Evolutionary conservation across 768 basidiomycete genomes (phyloP).

Genomic region (Exsudoporus frostii): DNA sequence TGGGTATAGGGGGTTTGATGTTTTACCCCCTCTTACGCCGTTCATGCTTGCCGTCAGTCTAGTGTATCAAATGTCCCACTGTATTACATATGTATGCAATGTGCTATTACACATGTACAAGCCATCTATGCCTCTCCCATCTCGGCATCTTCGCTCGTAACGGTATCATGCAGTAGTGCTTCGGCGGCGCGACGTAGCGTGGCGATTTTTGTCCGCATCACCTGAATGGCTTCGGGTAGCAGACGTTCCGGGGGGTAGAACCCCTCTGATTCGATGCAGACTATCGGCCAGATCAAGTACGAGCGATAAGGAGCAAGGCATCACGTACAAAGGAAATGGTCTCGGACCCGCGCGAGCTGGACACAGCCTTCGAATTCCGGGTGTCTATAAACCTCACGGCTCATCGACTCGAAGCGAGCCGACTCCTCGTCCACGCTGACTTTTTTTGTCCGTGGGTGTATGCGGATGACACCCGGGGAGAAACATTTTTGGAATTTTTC

Average conservation of each 20-base stretch:
- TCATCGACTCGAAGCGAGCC: constrained; percentile 84
- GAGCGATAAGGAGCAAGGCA: background rate
- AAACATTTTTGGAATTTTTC: constrained; percentile 88
- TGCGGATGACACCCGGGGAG: constrained; percentile 72
- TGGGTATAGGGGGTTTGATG: background rate
- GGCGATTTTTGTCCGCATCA: constrained; percentile 79
- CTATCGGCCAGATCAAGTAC: constrained; percentile 37
- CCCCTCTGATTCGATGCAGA: constrained; percentile 88
- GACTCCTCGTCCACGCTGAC: constrained; percentile 61
- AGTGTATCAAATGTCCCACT: background rate
- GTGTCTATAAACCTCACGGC: constrained; percentile 88
- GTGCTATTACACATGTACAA: background rate
- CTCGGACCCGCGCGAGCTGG: constrained; percentile 78
- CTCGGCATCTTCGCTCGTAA: constrained; percentile 46
- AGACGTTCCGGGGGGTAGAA: constrained; percentile 83
- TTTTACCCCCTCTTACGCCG: background rate
- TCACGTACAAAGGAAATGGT: constrained; percentile 87
- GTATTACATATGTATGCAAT: constrained; percentile 5
- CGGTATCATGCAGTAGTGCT: constrained; percentile 46
- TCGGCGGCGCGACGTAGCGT: constrained; percentile 57
- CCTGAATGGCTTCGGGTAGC: constrained; percentile 71
- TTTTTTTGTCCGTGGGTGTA: constrained; percentile 54
- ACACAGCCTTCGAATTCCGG: constrained; percentile 86
- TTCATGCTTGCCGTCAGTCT: background rate
- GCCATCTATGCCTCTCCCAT: constrained; percentile 44